Conservation (phyloP, 495 filamentous ascomycete genomes). For the Haplographium delicatum region DNA sequence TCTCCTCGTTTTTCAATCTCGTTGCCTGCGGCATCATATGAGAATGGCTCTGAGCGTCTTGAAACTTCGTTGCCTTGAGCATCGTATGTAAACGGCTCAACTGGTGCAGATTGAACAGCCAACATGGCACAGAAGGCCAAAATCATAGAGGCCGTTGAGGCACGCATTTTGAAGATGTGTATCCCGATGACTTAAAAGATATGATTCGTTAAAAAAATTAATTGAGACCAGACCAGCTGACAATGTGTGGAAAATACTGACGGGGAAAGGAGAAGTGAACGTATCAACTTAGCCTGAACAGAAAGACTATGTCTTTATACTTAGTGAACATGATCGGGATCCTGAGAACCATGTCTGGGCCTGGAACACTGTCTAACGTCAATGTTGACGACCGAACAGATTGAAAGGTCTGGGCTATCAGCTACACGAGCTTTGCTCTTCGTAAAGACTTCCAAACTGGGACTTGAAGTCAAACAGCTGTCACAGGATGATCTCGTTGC, state of each 20-base stretch:
- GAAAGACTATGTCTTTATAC: background rate
- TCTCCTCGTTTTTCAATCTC: conserved; percentile 2
- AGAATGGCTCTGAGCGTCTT: background rate
- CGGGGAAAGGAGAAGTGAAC: background rate
- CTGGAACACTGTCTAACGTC: background rate
- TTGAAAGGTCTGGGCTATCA: too few relatives aligned
- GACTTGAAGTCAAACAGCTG: background rate
- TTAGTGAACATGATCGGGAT: background rate
- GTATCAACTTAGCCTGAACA: background rate
- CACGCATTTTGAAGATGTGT: conserved; percentile 13
- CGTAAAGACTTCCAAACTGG: background rate
- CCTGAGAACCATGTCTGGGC: conserved; percentile 3
- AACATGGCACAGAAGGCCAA: conserved; percentile 10
- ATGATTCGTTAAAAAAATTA: background rate
- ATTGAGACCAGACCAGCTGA: conserved; percentile 16
- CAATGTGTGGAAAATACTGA: background rate
- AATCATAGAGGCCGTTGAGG: conserved; percentile 12
- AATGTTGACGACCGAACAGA: too few relatives aligned
- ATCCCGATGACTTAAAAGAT: background rate
- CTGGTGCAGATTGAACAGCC: conserved; percentile 10
- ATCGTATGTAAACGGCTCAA: conserved; percentile 3
- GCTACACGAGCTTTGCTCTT: conserved; percentile 1
- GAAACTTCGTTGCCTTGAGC: conserved; percentile 9
- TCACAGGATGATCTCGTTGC: background rate
- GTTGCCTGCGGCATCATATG: conserved; percentile 12